phyloP scores from a whole-genome alignment of 2,329 filamentous ascomycete genomes.

The Arthrinium puccinioides region DNA sequence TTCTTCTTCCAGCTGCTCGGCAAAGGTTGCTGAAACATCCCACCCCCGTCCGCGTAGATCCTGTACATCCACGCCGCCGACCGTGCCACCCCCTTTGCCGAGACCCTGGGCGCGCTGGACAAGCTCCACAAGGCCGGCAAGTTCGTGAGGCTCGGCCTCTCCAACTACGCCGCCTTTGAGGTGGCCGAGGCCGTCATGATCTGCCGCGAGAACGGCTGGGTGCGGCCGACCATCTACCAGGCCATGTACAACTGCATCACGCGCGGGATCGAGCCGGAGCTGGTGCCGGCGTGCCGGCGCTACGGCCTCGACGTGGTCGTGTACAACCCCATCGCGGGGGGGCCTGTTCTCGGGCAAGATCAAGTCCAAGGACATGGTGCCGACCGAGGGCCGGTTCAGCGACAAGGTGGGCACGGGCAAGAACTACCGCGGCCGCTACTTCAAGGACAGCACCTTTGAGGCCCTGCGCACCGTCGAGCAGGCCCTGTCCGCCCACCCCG shows the following conservation, averaged over 20 bases:
- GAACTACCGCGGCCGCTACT: constrained; percentile 63
- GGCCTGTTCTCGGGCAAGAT: constrained; percentile 75
- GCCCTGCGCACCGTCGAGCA: constrained; percentile 63
- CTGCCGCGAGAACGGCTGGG: constrained; percentile 74
- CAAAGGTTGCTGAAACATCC: too few relatives aligned
- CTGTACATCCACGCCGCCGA: constrained; percentile 70
- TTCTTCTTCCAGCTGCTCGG: too few relatives aligned
- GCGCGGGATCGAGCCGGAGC: constrained; percentile 66
- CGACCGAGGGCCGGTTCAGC: constrained; percentile 64
- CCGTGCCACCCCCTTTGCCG: constrained; percentile 64
- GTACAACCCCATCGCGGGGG: constrained; percentile 78
- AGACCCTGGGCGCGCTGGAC: constrained; percentile 71
- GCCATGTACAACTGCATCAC: constrained; percentile 83
- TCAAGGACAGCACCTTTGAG: constrained; percentile 55
- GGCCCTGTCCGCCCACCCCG: constrained; percentile 55
- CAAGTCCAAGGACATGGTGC: constrained; percentile 56
- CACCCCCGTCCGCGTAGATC: constrained; percentile 32
- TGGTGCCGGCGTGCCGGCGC: constrained; percentile 65
- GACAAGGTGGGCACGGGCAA: constrained; percentile 39
- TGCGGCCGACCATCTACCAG: constrained; percentile 77
- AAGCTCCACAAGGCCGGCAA: constrained; percentile 81
- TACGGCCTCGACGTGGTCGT: constrained; percentile 74
- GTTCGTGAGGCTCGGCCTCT: constrained; percentile 72
- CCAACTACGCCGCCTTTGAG: constrained; percentile 82
- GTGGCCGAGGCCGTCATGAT: constrained; percentile 78